Evolutionary conservation across 108 stramenopile genomes (phyloP).

Genomic region (Phaeodactylum tricornutum): DNA sequence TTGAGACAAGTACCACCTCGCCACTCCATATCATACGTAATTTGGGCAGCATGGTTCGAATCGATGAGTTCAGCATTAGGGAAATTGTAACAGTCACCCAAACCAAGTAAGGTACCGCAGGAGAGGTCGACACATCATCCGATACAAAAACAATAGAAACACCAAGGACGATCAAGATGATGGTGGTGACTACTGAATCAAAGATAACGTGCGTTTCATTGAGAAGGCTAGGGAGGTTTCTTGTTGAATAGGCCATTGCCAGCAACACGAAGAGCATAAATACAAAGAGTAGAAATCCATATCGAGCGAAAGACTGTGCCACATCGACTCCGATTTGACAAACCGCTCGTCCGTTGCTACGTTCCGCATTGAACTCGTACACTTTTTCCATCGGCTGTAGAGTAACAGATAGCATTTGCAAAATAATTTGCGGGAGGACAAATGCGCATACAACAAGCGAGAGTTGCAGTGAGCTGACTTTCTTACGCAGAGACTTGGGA

Average conservation of each 20-base stretch:
- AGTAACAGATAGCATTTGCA: slow-evolving; percentile 6
- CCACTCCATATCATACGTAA: slow-evolving; percentile 17
- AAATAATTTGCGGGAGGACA: slow-evolving; percentile 12
- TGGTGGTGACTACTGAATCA: slow-evolving; percentile 5
- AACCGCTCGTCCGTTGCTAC: neutral
- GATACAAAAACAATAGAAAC: slow-evolving; percentile 3
- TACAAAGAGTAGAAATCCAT: slow-evolving; percentile 1
- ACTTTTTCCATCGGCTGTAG: slow-evolving; percentile 1
- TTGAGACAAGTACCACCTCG: slow-evolving; percentile 12
- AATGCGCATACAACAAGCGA: slow-evolving; percentile 2
- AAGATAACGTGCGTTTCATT: slow-evolving; percentile 17
- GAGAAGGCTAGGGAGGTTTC: slow-evolving; percentile 21
- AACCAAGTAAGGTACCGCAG: slow-evolving; percentile 15
- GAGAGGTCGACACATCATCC: neutral
- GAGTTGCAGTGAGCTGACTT: slow-evolving; percentile 1
- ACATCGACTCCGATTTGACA: neutral
- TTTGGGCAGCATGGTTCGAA: slow-evolving; percentile 14
- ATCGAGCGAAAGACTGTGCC: neutral
- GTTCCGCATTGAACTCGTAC: slow-evolving; percentile 2
- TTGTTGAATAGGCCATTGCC: slow-evolving; percentile 7
- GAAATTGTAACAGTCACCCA: slow-evolving; percentile 1
- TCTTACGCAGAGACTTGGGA: neutral
- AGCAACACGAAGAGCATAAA: slow-evolving; percentile 6
- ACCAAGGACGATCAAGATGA: slow-evolving; percentile 5
- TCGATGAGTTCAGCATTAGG: slow-evolving; percentile 7